Conservation (phyloP, 768 basidiomycete species). For the Candolleomyces efflorescens region DNA sequence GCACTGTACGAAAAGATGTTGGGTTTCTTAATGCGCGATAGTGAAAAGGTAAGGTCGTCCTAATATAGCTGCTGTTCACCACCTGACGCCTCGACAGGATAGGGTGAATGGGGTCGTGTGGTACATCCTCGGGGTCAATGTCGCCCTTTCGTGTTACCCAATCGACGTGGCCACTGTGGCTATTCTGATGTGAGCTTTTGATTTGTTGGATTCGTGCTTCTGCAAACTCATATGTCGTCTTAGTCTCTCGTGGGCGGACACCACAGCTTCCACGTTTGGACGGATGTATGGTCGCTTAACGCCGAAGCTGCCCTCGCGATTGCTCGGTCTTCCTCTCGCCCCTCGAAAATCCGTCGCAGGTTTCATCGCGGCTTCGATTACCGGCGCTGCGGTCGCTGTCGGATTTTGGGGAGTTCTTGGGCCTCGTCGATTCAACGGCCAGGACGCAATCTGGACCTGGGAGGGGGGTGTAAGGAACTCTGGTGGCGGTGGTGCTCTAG, state of each 20-base stretch:
- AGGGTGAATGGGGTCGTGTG: slow-evolving; percentile 82
- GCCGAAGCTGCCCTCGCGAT: slow-evolving; percentile 38
- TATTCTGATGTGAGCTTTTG: slow-evolving; percentile 73
- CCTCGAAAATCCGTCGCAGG: slow-evolving; percentile 84
- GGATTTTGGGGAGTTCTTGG: slow-evolving; percentile 71
- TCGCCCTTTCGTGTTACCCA: slow-evolving; percentile 72
- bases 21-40: slow-evolving; percentile 88
- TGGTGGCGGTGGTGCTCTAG: slow-evolving; percentile 34
- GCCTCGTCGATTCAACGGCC: slow-evolving; percentile 35
- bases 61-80: background rate
- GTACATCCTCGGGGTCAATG: slow-evolving; percentile 86
- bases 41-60: slow-evolving; percentile 59
- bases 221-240: background rate
- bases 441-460: slow-evolving; percentile 54
- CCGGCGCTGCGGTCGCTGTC: slow-evolving; percentile 61
- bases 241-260: slow-evolving; percentile 95
- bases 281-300: slow-evolving; percentile 77
- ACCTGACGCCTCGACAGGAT: slow-evolving; percentile 34
- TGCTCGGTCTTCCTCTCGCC: slow-evolving; percentile 62
- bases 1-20: slow-evolving; percentile 63
- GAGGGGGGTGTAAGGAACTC: slow-evolving; percentile 40
- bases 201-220: slow-evolving; percentile 6
- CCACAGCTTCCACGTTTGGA: slow-evolving; percentile 88
- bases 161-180: slow-evolving; percentile 87
- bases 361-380: slow-evolving; percentile 72